Conservation (phyloP, 1,284 basidiomycete genomes). For the Trametes polyzona region DNA sequence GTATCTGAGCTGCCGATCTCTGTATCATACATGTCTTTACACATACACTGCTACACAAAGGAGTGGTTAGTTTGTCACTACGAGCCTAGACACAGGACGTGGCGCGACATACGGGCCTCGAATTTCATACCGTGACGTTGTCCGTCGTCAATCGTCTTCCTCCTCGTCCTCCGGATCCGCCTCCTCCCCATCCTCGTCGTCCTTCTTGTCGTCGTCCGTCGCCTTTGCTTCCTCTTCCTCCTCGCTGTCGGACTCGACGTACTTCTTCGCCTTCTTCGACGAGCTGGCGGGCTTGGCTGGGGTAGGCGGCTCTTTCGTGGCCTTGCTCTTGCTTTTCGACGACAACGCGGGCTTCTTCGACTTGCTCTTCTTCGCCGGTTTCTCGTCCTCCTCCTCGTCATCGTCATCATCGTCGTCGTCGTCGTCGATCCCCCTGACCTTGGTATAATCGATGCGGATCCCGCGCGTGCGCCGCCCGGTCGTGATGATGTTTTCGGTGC, state of each 20-base stretch:
- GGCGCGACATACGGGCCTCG: constrained; percentile 4
- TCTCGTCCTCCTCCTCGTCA: constrained; percentile 33
- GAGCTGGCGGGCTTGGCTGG: constrained; percentile 17
- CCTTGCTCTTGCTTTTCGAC: constrained; percentile 17
- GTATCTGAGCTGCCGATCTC: neutral
- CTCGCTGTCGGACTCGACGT: constrained; percentile 34
- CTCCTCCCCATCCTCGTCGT: constrained; percentile 31
- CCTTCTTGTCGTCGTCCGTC: neutral
- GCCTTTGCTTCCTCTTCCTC: constrained; percentile 25
- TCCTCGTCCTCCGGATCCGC: constrained; percentile 28
- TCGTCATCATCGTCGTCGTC: constrained; percentile 37
- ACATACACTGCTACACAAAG: neutral
- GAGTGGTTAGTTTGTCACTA: neutral
- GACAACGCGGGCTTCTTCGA: constrained; percentile 13
- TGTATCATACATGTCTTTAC: constrained; percentile 6
- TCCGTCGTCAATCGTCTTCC: constrained; percentile 13
- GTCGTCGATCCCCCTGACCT: constrained; percentile 32
- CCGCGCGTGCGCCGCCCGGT: constrained; percentile 40
- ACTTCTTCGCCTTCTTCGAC: constrained; percentile 28
- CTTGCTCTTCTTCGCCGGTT: constrained; percentile 22
- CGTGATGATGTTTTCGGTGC: constrained; percentile 34
- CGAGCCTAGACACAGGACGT: neutral
- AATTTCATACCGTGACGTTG: neutral
- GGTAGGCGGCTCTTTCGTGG: constrained; percentile 20
- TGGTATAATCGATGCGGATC: constrained; percentile 41